These are phyloP conservation scores for Nigrospora sphaerica DNA, from an alignment of 2,329 filamentous ascomycete genomes.

Conservation along the genomic window DNA sequence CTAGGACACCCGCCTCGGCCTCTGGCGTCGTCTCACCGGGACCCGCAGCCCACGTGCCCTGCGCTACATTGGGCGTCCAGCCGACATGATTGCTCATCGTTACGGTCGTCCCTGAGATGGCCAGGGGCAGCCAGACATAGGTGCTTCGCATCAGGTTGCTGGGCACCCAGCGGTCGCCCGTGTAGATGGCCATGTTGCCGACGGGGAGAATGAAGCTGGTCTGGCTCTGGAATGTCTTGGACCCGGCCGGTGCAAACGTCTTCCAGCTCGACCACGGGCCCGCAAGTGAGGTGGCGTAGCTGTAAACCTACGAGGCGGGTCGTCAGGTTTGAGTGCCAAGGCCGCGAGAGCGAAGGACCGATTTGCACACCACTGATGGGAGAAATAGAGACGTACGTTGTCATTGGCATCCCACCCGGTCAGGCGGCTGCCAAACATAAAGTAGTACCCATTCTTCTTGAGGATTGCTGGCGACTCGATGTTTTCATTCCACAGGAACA, in stretches of 20 bases:
- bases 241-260: conserved; percentile 48
- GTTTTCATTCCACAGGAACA: conserved; percentile 44
- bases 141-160: conserved; percentile 53
- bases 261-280: conserved; percentile 57
- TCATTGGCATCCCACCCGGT: conserved; percentile 57
- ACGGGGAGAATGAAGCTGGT: conserved; percentile 50
- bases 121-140: conserved; percentile 59
- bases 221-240: conserved; percentile 52
- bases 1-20: conserved; percentile 39
- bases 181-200: conserved; percentile 43
- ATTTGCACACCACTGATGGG: not conserved
- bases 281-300: conserved; percentile 46
- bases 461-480: conserved; percentile 58
- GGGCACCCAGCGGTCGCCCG: conserved; percentile 60
- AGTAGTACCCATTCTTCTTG: conserved; percentile 54
- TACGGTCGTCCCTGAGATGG: conserved; percentile 43
- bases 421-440: conserved; percentile 54
- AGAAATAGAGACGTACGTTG: conserved; percentile 34
- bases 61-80: conserved; percentile 41
- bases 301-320: conserved; percentile 32
- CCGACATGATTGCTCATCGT: conserved; percentile 44
- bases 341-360: not conserved
- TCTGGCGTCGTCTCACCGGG: conserved; percentile 41
- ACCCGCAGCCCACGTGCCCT: conserved; percentile 34
- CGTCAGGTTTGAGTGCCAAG: not conserved